Evolutionary conservation across 2,329 filamentous ascomycete species (phyloP).

Genomic region (Aspergillus aculeatus): DNA sequence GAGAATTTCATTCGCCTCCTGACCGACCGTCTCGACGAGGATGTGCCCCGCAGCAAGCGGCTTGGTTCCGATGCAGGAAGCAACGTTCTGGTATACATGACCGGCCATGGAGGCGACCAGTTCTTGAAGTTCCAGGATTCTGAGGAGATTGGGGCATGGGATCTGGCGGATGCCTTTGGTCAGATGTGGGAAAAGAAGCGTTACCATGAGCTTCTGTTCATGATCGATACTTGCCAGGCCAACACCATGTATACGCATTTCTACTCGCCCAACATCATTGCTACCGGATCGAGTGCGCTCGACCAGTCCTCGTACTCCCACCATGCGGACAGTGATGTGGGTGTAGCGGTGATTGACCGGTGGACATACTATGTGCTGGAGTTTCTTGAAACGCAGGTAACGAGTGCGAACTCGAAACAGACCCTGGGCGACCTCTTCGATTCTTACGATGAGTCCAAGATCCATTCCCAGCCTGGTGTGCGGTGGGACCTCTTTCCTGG

Average conservation of each 20-base stretch:
- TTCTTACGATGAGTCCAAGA: slow-evolving; percentile 91
- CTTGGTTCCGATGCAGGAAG: slow-evolving; percentile 91
- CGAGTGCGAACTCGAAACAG: slow-evolving; percentile 80
- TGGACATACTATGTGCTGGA: slow-evolving; percentile 99
- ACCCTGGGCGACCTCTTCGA: slow-evolving; percentile 93
- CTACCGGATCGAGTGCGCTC: slow-evolving; percentile 92
- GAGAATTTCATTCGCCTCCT: slow-evolving; percentile 97
- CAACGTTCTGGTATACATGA: slow-evolving; percentile 99
- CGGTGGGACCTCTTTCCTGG: slow-evolving; percentile 94
- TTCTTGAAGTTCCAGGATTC: slow-evolving; percentile 98
- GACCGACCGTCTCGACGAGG: slow-evolving; percentile 89
- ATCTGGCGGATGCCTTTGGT: slow-evolving; percentile 94
- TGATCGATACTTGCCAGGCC: slow-evolving; percentile 99
- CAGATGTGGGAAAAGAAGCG: slow-evolving; percentile 99
- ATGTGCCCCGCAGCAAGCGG: slow-evolving; percentile 92
- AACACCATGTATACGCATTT: slow-evolving; percentile 99
- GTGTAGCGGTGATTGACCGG: slow-evolving; percentile 95
- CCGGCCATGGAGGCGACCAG: slow-evolving; percentile 94
- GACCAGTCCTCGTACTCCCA: slow-evolving; percentile 97
- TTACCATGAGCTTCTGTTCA: slow-evolving; percentile 97
- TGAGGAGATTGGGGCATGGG: slow-evolving; percentile 94
- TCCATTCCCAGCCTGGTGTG: slow-evolving; percentile 87
- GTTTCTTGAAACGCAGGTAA: slow-evolving; percentile 87
- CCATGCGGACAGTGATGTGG: slow-evolving; percentile 96
- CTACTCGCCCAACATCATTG: slow-evolving; percentile 97